A percentile compares a stretch with the other conserved stretches of the same genome.
phyloP scores from a whole-genome alignment of 305 asterid species.

The Fraxinus ornus region DNA sequence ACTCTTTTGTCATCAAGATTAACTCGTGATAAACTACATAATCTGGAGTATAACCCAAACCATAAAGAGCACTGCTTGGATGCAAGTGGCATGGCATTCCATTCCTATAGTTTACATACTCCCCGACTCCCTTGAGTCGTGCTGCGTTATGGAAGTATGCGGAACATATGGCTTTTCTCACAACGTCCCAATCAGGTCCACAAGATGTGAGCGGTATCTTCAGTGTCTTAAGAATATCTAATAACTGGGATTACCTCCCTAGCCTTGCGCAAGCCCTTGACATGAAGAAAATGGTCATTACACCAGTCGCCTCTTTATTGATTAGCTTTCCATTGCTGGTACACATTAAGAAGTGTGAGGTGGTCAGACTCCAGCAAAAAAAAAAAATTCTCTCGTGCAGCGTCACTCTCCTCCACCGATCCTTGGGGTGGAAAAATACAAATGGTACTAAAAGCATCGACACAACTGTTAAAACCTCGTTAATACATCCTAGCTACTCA shows the following conservation, averaged over 20 bases:
- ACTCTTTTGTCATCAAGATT: constrained; percentile 78
- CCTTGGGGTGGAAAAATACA: constrained; percentile 91
- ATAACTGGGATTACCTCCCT: constrained; percentile 87
- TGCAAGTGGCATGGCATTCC: constrained; percentile 98
- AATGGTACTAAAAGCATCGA: constrained; percentile 98
- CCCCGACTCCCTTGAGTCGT: constrained; percentile 77
- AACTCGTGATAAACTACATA: constrained; percentile 92
- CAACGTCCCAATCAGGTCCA: constrained; percentile 90
- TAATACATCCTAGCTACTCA: constrained; percentile 67
- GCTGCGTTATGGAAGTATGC: constrained; percentile 95
- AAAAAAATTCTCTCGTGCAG: constrained; percentile 90
- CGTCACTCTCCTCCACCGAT: constrained; percentile 97
- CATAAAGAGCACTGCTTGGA: constrained; percentile 91
- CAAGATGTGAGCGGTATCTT: constrained; percentile 77
- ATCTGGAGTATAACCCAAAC: constrained; percentile 92
- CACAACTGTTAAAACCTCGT: constrained; percentile 89
- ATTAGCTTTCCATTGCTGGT: constrained; percentile 94
- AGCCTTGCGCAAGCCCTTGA: constrained; percentile 84
- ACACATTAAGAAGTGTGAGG: constrained; percentile 84
- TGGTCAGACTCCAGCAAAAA: constrained; percentile 88
- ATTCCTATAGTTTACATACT: constrained; percentile 82
- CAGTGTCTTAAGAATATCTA: constrained; percentile 73
- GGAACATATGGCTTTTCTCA: constrained; percentile 86
- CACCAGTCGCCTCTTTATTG: constrained; percentile 94
- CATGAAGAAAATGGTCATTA: constrained; percentile 87